Base-by-base conservation (phyloP, 768 basidiomycete species). In the Leucocoprinus sp. region DNA sequence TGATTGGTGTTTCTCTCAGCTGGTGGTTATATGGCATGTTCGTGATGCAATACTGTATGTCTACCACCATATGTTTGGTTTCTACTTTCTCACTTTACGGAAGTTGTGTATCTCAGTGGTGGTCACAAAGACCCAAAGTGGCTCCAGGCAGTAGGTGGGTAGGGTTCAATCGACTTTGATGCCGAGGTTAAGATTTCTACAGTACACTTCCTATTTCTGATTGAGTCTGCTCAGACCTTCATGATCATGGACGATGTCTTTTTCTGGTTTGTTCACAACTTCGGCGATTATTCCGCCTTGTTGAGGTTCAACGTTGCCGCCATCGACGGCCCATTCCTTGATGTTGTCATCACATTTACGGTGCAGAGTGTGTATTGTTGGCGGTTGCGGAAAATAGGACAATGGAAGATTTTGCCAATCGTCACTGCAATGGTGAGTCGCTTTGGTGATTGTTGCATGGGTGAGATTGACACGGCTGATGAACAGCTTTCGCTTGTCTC, bases 21-120 rank as follows among this genome's bases (percentile, higher is more conserved):
- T 47, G 45, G 45, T 47, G 45, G 45, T 39, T 47, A n/a, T 47
- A 24, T 27, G 45, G 45, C 12, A 47, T 47, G 17, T 31, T 47
- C 7, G 8, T 47, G 22, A 47, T 47, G 45, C 45, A 47, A 41
- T 47, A 47, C 22, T 28, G 45, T 47, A 22, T 6, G 45, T 41
- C 23, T 8, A 12, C 6, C 18, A 1, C 8, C 34, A 15, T 17
- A 12, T 24, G 14, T 19, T 12, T n/a, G n/a, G 14, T 21, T 14
- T 31, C 29, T 11, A 17, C 8, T 8, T 7, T 17, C 28, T 35
- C 23, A 17, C 29, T 2, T 2, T n/a, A 11, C 8, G 18, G 7
- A 15, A 47, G 33, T 40, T 26, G 15, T 47, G 38, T 47, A 40
- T 35, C 33, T 31, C 29, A 34, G n/a, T 14, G 22, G 12, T 4